phyloP scores from a whole-genome alignment of 768 basidiomycete genomes.

The Tephrocybe rancida region DNA sequence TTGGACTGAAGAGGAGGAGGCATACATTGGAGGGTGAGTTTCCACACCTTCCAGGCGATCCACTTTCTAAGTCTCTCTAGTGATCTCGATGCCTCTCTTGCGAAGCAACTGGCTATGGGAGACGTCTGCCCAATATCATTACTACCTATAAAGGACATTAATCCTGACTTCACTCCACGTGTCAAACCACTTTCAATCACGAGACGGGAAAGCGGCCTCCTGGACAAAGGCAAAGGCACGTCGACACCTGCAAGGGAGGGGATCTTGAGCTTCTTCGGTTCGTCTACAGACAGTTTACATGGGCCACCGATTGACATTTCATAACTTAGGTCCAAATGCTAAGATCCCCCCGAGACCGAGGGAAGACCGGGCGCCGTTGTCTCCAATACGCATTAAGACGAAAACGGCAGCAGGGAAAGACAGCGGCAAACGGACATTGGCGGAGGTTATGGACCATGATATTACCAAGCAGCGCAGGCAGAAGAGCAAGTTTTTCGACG shows the following conservation, averaged over 20 bases:
- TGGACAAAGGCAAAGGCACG: slow-evolving; percentile 48
- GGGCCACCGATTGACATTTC: not conserved
- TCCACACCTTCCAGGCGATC: not conserved
- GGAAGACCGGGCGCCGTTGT: slow-evolving; percentile 10
- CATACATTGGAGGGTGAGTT: slow-evolving; percentile 72
- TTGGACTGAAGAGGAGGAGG: slow-evolving; percentile 64
- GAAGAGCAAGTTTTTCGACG: slow-evolving; percentile 41
- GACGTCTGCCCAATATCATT: slow-evolving; percentile 71
- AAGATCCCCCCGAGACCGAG: slow-evolving; percentile 32
- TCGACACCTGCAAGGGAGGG: slow-evolving; percentile 39
- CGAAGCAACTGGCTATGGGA: slow-evolving; percentile 68
- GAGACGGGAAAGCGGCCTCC: slow-evolving; percentile 22
- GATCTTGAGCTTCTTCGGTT: slow-evolving; percentile 69
- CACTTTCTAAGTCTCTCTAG: slow-evolving; percentile 37
- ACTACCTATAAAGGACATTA: slow-evolving; percentile 77
- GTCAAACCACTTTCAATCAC: slow-evolving; percentile 37
- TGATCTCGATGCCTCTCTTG: slow-evolving; percentile 62
- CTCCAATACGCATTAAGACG: slow-evolving; percentile 19
- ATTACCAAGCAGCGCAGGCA: slow-evolving; percentile 47
- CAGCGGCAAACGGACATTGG: slow-evolving; percentile 78
- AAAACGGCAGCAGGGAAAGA: slow-evolving; percentile 48
- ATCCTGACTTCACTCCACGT: slow-evolving; percentile 62
- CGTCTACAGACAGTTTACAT: slow-evolving; percentile 22
- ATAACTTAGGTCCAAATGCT: slow-evolving; percentile 39
- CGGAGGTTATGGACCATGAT: slow-evolving; percentile 72